phyloP scores from a whole-genome alignment of 306 rosid species.

The Ochetophila trinervis region DNA sequence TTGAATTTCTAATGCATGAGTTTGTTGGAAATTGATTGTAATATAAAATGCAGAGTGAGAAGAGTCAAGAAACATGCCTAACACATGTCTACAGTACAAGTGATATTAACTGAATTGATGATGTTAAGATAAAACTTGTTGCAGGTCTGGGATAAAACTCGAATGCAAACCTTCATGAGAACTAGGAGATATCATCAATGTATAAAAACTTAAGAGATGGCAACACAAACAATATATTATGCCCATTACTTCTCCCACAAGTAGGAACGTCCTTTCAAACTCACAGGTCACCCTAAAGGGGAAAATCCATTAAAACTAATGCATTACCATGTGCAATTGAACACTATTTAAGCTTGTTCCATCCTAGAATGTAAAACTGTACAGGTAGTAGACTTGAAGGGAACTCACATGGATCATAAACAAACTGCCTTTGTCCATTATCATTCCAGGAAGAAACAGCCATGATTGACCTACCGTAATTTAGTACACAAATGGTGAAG shows the following conservation, averaged over 20 bases:
- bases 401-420: slow-evolving; percentile 83
- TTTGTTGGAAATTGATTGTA: background rate
- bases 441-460: slow-evolving; percentile 99
- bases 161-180: background rate
- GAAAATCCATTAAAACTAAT: background rate
- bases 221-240: background rate
- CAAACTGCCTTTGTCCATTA: slow-evolving; percentile 96
- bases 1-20: background rate
- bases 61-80: background rate
- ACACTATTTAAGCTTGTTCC: background rate
- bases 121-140: background rate
- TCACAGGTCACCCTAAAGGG: no score
- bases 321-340: background rate
- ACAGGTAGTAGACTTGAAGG: slow-evolving; percentile 11
- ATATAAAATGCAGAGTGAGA: background rate
- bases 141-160: background rate
- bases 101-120: background rate
- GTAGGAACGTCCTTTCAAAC: background rate
- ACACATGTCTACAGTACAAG: background rate
- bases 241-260: background rate
- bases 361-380: slow-evolving; percentile 13
- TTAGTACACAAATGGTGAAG: slow-evolving; percentile 22
- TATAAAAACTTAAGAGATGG: background rate
- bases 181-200: background rate
- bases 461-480: slow-evolving; percentile 70